Evolutionary conservation across 1,139 yeast species (phyloP), one percentile per base, ranked within the genome.

Genomic region (Scheffersomyces lignicola): DNA sequence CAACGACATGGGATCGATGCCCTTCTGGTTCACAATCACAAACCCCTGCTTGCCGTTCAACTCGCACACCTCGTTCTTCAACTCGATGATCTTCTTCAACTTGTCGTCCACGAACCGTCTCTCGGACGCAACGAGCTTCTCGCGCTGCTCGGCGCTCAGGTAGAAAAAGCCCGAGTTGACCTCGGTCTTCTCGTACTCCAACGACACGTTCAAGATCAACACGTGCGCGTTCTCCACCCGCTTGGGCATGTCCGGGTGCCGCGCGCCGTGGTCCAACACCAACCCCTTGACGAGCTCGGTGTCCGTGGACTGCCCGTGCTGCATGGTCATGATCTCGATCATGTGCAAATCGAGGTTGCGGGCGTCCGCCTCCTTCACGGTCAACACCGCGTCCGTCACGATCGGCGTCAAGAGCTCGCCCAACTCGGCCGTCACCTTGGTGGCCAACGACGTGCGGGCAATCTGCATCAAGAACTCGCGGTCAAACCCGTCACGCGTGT

Each of bases 241-340:
- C 50, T 81, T 85, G 39, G 98, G 98, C 99, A 94, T 94, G 61
- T 92, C 98, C 28, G 99, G 99, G 68, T 94, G 98, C 58, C 99
- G 80, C 11, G 97, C 97, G 43, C 99, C 99, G 58, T 94, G 99
- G 58, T 94, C 99, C 48, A 94, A 74, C 25, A 92, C 97, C 48
- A 94, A 76, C 29, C 99, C 99, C 51, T 77, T 81, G 45, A 94
- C 72, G 45, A 94, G 78, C 51, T 77, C 76, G 14, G 98, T 90
- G 40, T 90, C 95, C 43, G 80, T 77, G 31, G 94, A 87, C 30
- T 83, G 75, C 45, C 90, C 85, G 54, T 86, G 94, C 74, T 92
- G 97, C 97, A 94, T 94, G 48, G 95, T 83, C 92, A 92, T 92
- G 53, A 92, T 85, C 66, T 94, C 99, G 50, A 94, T 83, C 99